Conservation (phyloP, 2,329 filamentous ascomycete species). For the Botrytis galanthina region DNA sequence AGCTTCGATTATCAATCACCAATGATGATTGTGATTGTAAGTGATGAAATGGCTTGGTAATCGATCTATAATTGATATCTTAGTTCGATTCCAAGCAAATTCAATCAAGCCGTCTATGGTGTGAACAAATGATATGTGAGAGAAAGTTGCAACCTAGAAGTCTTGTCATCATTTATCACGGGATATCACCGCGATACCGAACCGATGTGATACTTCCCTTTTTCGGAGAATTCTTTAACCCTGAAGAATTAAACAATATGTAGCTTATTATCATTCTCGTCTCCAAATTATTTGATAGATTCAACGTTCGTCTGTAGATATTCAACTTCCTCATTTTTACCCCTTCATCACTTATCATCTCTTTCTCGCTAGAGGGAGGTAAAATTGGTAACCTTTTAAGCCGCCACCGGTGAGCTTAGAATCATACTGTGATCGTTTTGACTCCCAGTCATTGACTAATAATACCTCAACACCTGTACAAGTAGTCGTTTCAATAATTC, state of each 20-base stretch:
- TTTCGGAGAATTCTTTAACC: neutral
- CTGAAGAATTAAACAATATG: neutral
- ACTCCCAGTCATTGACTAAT: neutral
- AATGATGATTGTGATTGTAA: neutral
- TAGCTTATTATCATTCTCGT: neutral
- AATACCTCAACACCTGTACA: neutral
- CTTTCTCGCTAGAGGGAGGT: neutral
- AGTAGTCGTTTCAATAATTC: neutral
- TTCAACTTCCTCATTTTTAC: neutral
- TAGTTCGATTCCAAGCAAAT: neutral
- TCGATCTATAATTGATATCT: neutral
- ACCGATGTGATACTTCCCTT: neutral
- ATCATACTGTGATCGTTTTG: neutral
- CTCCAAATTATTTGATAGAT: neutral
- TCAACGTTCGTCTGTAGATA: neutral
- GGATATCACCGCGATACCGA: neutral
- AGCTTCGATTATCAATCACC: neutral
- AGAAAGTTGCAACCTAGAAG: slow-evolving; percentile 7
- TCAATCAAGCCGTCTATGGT: neutral
- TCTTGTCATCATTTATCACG: slow-evolving; percentile 4
- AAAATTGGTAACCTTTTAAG: neutral
- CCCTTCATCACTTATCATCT: neutral
- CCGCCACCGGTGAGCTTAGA: neutral
- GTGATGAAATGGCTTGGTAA: neutral
- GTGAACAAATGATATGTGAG: neutral